These are phyloP conservation scores for Myxozyma vanderwaltii DNA, from an alignment of 805 yeast genomes.

Conservation along the genomic window DNA sequence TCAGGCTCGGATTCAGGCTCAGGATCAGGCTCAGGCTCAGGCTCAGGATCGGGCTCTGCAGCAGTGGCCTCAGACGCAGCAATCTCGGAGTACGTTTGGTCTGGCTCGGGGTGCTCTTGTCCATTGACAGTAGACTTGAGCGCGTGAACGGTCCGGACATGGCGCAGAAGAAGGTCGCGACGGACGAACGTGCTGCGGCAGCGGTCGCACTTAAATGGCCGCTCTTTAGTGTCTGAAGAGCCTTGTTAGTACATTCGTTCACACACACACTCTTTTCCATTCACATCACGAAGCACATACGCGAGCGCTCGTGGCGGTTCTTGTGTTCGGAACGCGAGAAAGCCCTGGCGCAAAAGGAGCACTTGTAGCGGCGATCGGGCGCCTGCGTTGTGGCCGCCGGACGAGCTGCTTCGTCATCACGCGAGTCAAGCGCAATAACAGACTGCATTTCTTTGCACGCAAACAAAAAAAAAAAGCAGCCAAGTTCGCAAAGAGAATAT, in stretches of 20 bases:
- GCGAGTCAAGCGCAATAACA: constrained; percentile 9
- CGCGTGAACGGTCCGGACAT: constrained; percentile 73
- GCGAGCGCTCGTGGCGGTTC: constrained; percentile 76
- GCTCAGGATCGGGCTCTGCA: constrained; percentile 1
- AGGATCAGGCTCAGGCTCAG: not conserved
- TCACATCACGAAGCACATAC: too few species aligned
- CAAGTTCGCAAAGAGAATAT: too few species aligned
- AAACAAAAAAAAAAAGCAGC: not conserved
- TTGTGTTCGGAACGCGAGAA: constrained; percentile 80
- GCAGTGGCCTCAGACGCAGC: not conserved
- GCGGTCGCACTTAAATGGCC: constrained; percentile 73
- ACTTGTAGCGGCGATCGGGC: constrained; percentile 66
- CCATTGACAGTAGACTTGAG: constrained; percentile 6
- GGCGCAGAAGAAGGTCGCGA: constrained; percentile 74
- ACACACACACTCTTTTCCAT: too few species aligned
- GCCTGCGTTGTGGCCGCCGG: not conserved
- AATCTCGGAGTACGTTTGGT: not conserved
- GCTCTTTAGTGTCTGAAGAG: constrained; percentile 68
- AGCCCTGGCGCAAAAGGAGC: constrained; percentile 78
- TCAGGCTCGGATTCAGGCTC: not conserved
- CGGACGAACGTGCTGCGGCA: constrained; percentile 76
- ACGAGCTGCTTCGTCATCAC: constrained; percentile 3
- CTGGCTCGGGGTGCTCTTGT: not conserved
- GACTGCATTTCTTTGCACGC: not conserved
- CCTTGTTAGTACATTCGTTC: too few species aligned